Evolutionary conservation across 1,284 basidiomycete species (phyloP), one percentile per base, ranked within the genome.

Genomic region (Kalmanozyma brasiliensis): DNA sequence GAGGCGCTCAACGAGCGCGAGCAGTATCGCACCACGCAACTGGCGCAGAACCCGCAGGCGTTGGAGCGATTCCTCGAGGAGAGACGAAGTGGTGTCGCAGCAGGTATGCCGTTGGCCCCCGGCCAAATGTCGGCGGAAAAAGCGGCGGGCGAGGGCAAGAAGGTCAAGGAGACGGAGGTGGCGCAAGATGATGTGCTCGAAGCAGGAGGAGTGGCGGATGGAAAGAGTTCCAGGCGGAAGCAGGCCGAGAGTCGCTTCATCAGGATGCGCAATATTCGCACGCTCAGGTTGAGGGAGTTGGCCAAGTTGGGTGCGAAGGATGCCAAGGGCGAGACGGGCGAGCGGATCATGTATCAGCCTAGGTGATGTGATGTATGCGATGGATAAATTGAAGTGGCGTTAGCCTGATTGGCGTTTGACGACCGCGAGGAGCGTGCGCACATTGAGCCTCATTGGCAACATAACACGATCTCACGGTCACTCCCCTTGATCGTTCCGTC

Each of bases 51-150:
- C 29, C 71, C 75, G 3, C 58, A 62, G 3, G 78, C 79, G 10
- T 56, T 81, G 8, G 8, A 51, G 34, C 38, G 74, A 10, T 81
- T 79, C 41, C 22, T 76, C n/a, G 55, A 70, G 17, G 79, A 81
- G 26, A 44, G 77, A 13, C 49, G 47, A 17, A 52, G 42, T 11
- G 79, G 79, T 5, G 51, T 52, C 3, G 79, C 78, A 1, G 47
- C 65, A 0, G 78, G 79, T 4, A 79, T 81, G 79, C 79, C 79
- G 0, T 33, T 70, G 0, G 79, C 78, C 0, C 78, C 78, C 0
- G 79, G 79, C 0, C 79, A 81, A 22, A 10, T 58, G n/a, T 23
- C 49, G 19, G 52, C 58, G 2, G 42, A 51, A 34, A 32, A 32
- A 2, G 33, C 20, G n/a, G 34, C 36, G 8, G n/a, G n/a, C n/a